phyloP scores from a whole-genome alignment of 2,329 filamentous ascomycete genomes.

The Clarireedia monteithiana region DNA sequence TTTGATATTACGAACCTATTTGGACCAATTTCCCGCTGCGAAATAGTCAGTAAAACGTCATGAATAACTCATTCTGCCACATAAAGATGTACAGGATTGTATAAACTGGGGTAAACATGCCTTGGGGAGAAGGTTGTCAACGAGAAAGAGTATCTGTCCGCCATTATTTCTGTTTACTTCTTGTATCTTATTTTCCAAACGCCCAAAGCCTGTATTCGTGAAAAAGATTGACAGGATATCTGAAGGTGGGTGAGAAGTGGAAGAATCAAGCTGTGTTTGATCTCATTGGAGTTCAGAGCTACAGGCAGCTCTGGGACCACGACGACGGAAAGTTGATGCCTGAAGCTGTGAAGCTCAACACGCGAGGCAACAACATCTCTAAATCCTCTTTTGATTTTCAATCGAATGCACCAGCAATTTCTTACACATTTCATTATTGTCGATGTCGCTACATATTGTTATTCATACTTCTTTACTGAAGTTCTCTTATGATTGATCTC shows the following conservation, averaged over 20 bases:
- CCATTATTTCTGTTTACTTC: slow-evolving; percentile 52
- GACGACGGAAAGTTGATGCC: slow-evolving; percentile 7
- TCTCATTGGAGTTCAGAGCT: slow-evolving; percentile 3
- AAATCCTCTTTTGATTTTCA: neutral
- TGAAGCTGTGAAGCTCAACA: slow-evolving; percentile 1
- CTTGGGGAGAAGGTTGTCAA: slow-evolving; percentile 99
- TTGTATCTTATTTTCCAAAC: slow-evolving; percentile 3
- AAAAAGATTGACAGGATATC: slow-evolving; percentile 6
- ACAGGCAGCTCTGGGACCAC: slow-evolving; percentile 18
- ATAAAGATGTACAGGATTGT: slow-evolving; percentile 7
- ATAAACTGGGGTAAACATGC: slow-evolving; percentile 46
- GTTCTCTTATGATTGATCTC: slow-evolving; percentile 7
- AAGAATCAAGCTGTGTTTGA: slow-evolving; percentile 18
- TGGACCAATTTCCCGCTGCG: slow-evolving; percentile 94
- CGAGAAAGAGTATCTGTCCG: slow-evolving; percentile 98
- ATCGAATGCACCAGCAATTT: neutral
- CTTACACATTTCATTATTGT: slow-evolving; percentile 9
- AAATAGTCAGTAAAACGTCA: slow-evolving; percentile 19
- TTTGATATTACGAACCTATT: slow-evolving; percentile 58
- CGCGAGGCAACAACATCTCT: slow-evolving; percentile 1
- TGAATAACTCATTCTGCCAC: slow-evolving; percentile 6
- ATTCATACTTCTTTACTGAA: slow-evolving; percentile 14
- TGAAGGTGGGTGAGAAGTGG: slow-evolving; percentile 3
- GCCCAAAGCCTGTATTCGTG: neutral
- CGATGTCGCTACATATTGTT: slow-evolving; percentile 14